Base-by-base conservation (phyloP, 176 grass and related monocot species). In the Dactylis glomerata region DNA sequence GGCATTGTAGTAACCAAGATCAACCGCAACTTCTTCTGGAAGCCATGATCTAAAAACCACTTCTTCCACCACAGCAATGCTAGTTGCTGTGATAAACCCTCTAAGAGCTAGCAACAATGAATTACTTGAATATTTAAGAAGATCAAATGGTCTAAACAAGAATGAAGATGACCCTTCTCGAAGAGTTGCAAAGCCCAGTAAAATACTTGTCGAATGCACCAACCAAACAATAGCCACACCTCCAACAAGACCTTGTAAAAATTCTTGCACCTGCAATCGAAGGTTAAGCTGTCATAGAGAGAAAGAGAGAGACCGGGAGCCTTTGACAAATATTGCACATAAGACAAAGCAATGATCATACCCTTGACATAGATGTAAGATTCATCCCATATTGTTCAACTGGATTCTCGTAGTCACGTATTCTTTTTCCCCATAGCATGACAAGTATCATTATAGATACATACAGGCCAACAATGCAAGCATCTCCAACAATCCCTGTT, bases 21-120 rank as follows among this genome's bases (percentile, higher is more conserved):
- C 96, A 83, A 89, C 96, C 61, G 89, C 56, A 83, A 93, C 79
- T 95, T 98, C 93, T 88, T 92, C 89, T 64, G 84, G 83, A 81
- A 98, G 91, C 96, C 96, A 98, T 70, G 96, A 93, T 80, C 93
- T 91, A 67, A 98, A 98, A 86, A 98, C 74, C 68, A 98, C 85
- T 85, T 98, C 96, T 81, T 98, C 96, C 50, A 93, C 96, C 30
- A 94, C 47, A 67, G 96, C 78, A 85, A 98, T 83, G 54, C 96
- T 87, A 78, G 83, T 87, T 62, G 91, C 93, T 78, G 89, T 93
- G 55, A 93, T 68, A 83, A 95, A 75, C 41, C 93, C 89, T 78
- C 86, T 86, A 80, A 88, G 68, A 66, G 82, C 81, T 40, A 87
- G 83, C 37, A 90, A 8, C 31, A 98, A 69, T 24, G 85, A 47